Evolutionary conservation across 2,329 filamentous ascomycete species (phyloP).

Genomic region (Lachnellula arida): DNA sequence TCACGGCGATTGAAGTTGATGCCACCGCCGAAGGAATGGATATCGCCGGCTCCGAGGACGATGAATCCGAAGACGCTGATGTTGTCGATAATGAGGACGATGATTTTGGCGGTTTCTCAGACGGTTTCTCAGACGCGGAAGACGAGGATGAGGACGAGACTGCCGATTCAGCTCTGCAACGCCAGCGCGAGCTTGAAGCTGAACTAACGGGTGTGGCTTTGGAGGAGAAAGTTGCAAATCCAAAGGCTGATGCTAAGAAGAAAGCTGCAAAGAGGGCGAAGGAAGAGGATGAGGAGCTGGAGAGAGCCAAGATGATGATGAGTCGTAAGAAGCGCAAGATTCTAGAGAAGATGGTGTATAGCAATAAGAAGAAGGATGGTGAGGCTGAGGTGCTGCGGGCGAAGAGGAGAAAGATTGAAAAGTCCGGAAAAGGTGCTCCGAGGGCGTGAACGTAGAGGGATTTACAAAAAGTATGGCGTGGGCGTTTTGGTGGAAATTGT

Average conservation of each 20-base stretch:
- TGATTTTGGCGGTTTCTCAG: conserved; percentile 33
- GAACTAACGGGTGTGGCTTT: conserved; percentile 71
- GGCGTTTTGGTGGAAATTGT: conserved; percentile 16
- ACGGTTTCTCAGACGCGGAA: conserved; percentile 35
- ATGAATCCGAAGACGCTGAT: conserved; percentile 36
- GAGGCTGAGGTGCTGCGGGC: conserved; percentile 81
- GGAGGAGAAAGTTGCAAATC: conserved; percentile 53
- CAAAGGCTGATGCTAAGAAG: conserved; percentile 66
- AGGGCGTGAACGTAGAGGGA: conserved; percentile 11
- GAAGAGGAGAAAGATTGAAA: conserved; percentile 91
- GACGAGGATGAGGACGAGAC: conserved; percentile 56
- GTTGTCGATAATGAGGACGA: conserved; percentile 27
- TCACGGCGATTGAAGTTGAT: conserved; percentile 26
- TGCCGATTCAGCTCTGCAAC: conserved; percentile 58
- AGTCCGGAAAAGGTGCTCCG: conserved; percentile 27
- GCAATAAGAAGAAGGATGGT: conserved; percentile 86
- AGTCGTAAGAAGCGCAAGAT: conserved; percentile 96
- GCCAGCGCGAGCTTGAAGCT: conserved; percentile 88
- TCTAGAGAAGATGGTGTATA: conserved; percentile 95
- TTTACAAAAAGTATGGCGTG: conserved; percentile 23
- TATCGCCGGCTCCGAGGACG: conserved; percentile 31
- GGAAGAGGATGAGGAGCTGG: conserved; percentile 79
- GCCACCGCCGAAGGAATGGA: conserved; percentile 32
- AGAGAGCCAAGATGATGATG: conserved; percentile 96
- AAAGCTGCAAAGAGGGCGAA: conserved; percentile 65